Base-by-base conservation (phyloP, 352 stramenopile species). In the Phytophthora ramorum region DNA sequence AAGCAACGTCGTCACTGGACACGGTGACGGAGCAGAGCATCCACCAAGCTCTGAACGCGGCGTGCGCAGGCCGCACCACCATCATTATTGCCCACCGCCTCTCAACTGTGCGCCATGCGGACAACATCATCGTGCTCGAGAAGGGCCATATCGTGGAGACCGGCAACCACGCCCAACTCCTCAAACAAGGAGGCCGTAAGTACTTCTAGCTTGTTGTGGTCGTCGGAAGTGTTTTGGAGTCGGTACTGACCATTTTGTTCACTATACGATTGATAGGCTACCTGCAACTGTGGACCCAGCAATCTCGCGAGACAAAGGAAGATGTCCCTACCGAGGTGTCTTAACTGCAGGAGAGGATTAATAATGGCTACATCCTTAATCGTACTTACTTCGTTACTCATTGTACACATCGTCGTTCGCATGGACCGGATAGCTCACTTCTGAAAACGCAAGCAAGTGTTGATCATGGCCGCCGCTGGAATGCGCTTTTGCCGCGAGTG, bases 401-500 rank as follows among this genome's bases (percentile, higher is more conserved):
- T 40, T 40, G 43, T 63, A 51, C 38, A 8, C 13, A 41, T 19
- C 9, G 3, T 2, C n/a, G 34, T 28, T 69, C 62, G 56, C 49
- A 45, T 69, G 65, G 46, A 52, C 46, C 34, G 3, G 20, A 45
- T 14, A 44, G 53, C 43, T 59, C 43, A 71, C 56, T 75, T 41
- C 9, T 69, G 38, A 68, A 65, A 66, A 54, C 50, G 46, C 55
- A 17, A 63, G 58, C 38, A 58, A 56, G 41, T 34, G 48, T 61
- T n/a, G n/a, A 32, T 26, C 28, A 93, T 93, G 85, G 69, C 88
- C 63, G 79, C 88, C 48, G 86, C 88, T 56, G 86, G 88, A 47
- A 96, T 96, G 85, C 88, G 88, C 60, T 96, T 96, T 71, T 96
- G 88, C 74, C 78, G 83, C 51, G 88, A 96, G 73, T 96, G 88